Conservation (phyloP, 2,329 filamentous ascomycete genomes). For the Rutstroemia sp. region DNA sequence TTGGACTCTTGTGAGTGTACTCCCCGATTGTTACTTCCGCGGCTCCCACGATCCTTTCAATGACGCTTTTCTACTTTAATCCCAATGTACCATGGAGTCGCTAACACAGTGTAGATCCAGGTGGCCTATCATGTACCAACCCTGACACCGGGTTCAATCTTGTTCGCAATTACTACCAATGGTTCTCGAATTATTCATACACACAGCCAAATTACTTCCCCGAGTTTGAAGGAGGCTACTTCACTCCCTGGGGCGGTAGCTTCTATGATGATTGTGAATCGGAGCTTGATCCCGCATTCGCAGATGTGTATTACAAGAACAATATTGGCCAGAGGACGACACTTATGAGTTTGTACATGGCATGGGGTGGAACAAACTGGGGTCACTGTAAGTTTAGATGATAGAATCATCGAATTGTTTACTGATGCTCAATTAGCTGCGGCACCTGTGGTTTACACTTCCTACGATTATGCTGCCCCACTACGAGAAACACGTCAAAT, state of each 20-base stretch:
- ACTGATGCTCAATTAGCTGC: conserved; percentile 25
- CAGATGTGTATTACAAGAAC: conserved; percentile 50
- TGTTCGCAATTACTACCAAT: conserved; percentile 46
- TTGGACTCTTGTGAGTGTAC: conserved; percentile 33
- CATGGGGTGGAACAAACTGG: conserved; percentile 50
- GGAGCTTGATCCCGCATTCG: conserved; percentile 40
- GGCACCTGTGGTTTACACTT: conserved; percentile 42
- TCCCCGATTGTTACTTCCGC: too few relatives aligned
- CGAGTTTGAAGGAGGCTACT: conserved; percentile 47
- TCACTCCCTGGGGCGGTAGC: conserved; percentile 44
- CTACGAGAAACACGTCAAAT: conserved; percentile 47
- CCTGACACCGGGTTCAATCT: conserved; percentile 41
- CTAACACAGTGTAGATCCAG: conserved; percentile 28
- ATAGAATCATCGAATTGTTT: too few relatives aligned
- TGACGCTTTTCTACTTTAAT: not conserved
- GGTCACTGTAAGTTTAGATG: conserved; percentile 35
- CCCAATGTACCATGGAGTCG: not conserved
- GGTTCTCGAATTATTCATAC: conserved; percentile 48
- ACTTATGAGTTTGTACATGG: conserved; percentile 44
- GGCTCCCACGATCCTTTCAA: too few relatives aligned
- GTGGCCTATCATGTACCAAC: conserved; percentile 43
- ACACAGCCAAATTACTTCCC: conserved; percentile 46
- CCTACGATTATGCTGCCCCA: conserved; percentile 40
- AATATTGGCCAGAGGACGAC: conserved; percentile 44
- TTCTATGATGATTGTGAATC: conserved; percentile 44